Evolutionary conservation across 768 basidiomycete species (phyloP).

Genomic region (Tricholoma sp.): DNA sequence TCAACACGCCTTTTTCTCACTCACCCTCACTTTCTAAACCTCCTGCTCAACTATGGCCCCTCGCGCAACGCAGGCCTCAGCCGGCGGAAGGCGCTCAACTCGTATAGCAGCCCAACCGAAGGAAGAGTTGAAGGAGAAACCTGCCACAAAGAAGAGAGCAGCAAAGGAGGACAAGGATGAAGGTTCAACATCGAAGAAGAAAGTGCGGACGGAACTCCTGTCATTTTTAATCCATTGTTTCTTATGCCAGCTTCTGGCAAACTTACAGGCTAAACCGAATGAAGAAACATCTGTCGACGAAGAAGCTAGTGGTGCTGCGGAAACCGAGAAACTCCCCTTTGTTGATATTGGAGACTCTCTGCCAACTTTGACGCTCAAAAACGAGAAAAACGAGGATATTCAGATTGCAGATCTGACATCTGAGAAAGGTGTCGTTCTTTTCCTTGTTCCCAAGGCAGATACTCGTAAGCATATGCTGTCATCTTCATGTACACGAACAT

Average conservation of each 20-base stretch:
- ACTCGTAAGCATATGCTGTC: conserved; percentile 52
- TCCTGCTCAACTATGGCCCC: conserved; percentile 22
- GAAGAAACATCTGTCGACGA: conserved; percentile 22
- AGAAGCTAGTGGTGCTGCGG: conserved; percentile 11
- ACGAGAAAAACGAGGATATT: conserved; percentile 80
- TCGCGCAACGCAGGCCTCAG: conserved; percentile 30
- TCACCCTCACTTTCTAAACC: conserved; percentile 9
- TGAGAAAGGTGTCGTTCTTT: conserved; percentile 76
- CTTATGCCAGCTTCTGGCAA: conserved; percentile 5
- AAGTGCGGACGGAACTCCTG: conserved; percentile 17
- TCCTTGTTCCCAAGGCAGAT: conserved; percentile 82
- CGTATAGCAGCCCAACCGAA: conserved; percentile 48
- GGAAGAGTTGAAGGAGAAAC: conserved; percentile 27
- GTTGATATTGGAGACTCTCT: conserved; percentile 74
- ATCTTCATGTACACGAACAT: background rate
- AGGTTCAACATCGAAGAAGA: conserved; percentile 34
- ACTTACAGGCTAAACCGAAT: conserved; percentile 29
- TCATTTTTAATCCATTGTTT: conserved; percentile 8
- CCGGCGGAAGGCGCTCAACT: conserved; percentile 40
- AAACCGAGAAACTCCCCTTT: conserved; percentile 17
- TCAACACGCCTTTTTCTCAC: conserved; percentile 3
- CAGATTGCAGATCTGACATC: conserved; percentile 57
- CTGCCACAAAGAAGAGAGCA: conserved; percentile 32
- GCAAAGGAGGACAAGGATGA: conserved; percentile 27
- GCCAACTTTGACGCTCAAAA: conserved; percentile 72